These are phyloP conservation scores for Neoboletus magnificus DNA, from an alignment of 768 basidiomycete genomes.

Conservation along the genomic window DNA sequence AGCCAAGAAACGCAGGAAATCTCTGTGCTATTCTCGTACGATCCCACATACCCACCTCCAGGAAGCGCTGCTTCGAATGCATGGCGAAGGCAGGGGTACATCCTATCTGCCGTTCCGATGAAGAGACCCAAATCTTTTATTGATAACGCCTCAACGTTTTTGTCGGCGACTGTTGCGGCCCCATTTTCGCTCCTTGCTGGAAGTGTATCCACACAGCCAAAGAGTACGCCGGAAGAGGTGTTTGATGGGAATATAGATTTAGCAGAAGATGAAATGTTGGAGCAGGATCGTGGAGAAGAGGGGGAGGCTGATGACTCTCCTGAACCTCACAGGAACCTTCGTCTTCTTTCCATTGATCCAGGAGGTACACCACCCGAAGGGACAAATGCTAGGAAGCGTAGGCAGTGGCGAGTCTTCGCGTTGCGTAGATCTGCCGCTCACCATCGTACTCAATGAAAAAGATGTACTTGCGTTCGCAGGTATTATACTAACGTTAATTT, in stretches of 20 bases:
- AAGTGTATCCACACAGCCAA: slow-evolving; percentile 25
- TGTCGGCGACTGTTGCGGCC: slow-evolving; percentile 56
- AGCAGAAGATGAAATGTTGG: slow-evolving; percentile 72
- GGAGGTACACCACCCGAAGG: slow-evolving; percentile 35
- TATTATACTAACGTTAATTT: no score
- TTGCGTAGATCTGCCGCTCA: slow-evolving; percentile 35
- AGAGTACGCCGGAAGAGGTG: slow-evolving; percentile 64
- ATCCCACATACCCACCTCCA: slow-evolving; percentile 58
- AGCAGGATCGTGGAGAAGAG: slow-evolving; percentile 76
- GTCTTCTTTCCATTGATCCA: slow-evolving; percentile 49
- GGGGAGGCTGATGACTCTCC: slow-evolving; percentile 74
- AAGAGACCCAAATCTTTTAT: slow-evolving; percentile 66
- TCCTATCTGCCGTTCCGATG: slow-evolving; percentile 64
- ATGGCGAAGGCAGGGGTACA: slow-evolving; percentile 60
- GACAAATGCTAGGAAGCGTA: slow-evolving; percentile 38
- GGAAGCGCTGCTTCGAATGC: slow-evolving; percentile 34
- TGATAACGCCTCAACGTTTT: slow-evolving; percentile 65
- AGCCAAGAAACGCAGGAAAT: slow-evolving; percentile 54
- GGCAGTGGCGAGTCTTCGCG: slow-evolving; percentile 47
- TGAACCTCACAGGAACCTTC: slow-evolving; percentile 52
- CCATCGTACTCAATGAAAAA: slow-evolving; percentile 17
- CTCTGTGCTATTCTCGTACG: slow-evolving; percentile 53
- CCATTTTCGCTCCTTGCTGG: slow-evolving; percentile 57
- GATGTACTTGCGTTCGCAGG: neutral
- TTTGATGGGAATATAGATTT: slow-evolving; percentile 68